Percentiles rank a stretch among this genome's conserved stretches.
Evolutionary conservation across 202 grass and related monocot species (phyloP).

Genomic region (Carex arenaria): DNA sequence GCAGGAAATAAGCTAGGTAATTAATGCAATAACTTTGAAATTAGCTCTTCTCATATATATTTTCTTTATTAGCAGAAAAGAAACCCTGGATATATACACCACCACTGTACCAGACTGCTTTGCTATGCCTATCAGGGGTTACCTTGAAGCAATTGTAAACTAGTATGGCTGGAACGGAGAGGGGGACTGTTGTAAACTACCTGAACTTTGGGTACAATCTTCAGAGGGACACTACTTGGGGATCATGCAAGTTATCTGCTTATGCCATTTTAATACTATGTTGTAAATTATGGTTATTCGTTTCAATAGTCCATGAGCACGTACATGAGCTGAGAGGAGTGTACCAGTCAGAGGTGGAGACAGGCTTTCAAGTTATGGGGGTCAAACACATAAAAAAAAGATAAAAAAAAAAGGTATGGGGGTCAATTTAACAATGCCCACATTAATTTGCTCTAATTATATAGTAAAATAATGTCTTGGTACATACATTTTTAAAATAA

Average conservation of each 20-base stretch:
- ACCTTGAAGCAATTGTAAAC: neutral
- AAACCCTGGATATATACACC: neutral
- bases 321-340: neutral
- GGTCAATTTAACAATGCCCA: no score
- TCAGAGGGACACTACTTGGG: neutral
- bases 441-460: no score
- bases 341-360: neutral
- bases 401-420: no score
- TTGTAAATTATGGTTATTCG: neutral
- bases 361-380: no score
- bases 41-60: neutral
- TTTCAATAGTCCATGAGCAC: neutral
- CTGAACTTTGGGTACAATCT: neutral
- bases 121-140: neutral
- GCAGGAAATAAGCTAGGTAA: constrained; percentile 18
- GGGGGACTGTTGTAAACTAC: no score
- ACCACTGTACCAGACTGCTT: neutral
- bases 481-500: no score
- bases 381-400: no score
- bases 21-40: neutral
- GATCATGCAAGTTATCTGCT: neutral
- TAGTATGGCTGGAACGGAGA: neutral
- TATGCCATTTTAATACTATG: neutral
- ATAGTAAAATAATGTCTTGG: no score
- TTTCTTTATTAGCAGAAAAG: neutral